Conservation (phyloP, 805 yeast genomes). For the Barnettozyma sp. region DNA sequence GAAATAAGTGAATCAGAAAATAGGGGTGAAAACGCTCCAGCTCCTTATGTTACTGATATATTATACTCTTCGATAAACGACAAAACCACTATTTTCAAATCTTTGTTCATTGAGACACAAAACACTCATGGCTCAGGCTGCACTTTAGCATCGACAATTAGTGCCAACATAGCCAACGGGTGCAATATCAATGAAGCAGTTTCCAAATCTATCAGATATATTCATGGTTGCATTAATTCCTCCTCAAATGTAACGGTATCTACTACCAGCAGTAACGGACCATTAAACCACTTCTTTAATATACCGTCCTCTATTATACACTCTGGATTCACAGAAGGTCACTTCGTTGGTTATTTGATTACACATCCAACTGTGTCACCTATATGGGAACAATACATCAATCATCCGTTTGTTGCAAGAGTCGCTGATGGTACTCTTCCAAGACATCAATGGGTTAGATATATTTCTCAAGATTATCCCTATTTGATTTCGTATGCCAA, state of each 20-base stretch:
- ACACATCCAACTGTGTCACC: slow-evolving; percentile 48
- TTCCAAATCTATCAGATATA: slow-evolving; percentile 51
- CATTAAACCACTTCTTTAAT: slow-evolving; percentile 59
- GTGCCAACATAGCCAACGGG: slow-evolving; percentile 64
- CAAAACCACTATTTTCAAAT: slow-evolving; percentile 37
- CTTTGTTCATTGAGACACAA: slow-evolving; percentile 37
- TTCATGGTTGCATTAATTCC: slow-evolving; percentile 56
- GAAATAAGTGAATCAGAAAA: no score
- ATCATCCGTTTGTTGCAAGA: slow-evolving; percentile 54
- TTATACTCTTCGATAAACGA: slow-evolving; percentile 39
- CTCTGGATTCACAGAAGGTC: slow-evolving; percentile 17
- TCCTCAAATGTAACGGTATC: slow-evolving; percentile 41
- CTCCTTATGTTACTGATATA: slow-evolving; percentile 42
- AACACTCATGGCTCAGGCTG: slow-evolving; percentile 91
- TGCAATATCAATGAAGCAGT: slow-evolving; percentile 41
- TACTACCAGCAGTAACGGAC: slow-evolving; percentile 41
- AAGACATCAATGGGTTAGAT: slow-evolving; percentile 44
- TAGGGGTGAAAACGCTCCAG: no score
- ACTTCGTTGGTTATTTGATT: slow-evolving; percentile 43
- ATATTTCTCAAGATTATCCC: slow-evolving; percentile 52
- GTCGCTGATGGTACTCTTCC: slow-evolving; percentile 48
- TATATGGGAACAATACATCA: slow-evolving; percentile 50
- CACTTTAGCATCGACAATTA: slow-evolving; percentile 73
- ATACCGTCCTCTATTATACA: slow-evolving; percentile 14
- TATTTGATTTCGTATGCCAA: slow-evolving; percentile 64